phyloP scores from a whole-genome alignment of 139 green algal species.

The Chlamydomonas sphaeroides region DNA sequence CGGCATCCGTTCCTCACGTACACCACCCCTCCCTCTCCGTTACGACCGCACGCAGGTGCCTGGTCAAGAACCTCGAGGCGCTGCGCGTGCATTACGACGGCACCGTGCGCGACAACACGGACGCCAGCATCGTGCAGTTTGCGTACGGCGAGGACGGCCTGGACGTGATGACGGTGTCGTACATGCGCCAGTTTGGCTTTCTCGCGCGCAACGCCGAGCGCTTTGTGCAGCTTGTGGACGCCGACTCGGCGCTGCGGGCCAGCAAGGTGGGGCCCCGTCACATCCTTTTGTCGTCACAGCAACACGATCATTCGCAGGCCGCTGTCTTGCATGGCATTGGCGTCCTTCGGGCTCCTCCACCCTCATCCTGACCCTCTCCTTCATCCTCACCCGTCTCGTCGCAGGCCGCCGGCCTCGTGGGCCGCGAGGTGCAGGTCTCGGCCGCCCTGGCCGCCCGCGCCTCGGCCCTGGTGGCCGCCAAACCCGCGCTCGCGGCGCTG shows the following conservation, averaged over 20 bases:
- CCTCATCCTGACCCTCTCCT: no score
- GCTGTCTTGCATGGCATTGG: neutral
- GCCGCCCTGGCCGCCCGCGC: neutral
- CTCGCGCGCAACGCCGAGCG: slow-evolving; percentile 77
- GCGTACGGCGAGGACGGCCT: slow-evolving; percentile 95
- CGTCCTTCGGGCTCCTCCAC: neutral
- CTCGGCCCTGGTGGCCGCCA: neutral
- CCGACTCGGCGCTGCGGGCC: slow-evolving; percentile 26
- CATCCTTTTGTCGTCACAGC: no score
- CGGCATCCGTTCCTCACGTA: no score
- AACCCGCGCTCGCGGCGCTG: neutral
- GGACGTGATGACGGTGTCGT: slow-evolving; percentile 78
- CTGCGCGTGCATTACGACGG: slow-evolving; percentile 89
- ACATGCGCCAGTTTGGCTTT: slow-evolving; percentile 88
- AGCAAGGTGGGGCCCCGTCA: no score
- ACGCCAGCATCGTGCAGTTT: slow-evolving; percentile 90
- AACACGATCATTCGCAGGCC: no score
- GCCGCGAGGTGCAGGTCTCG: slow-evolving; percentile 40
- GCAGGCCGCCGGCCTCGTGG: slow-evolving; percentile 27
- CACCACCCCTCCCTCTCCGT: no score
- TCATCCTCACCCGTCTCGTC: neutral
- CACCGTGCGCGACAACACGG: slow-evolving; percentile 91
- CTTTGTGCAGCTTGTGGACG: slow-evolving; percentile 60
- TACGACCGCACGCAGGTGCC: slow-evolving; percentile 85
- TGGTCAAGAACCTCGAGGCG: slow-evolving; percentile 96